A percentile compares a stretch with the other conserved stretches of the same genome.
These are phyloP conservation scores for Botryotinia calthae DNA, from an alignment of 2,329 filamentous ascomycete species.

Conservation along the genomic window DNA sequence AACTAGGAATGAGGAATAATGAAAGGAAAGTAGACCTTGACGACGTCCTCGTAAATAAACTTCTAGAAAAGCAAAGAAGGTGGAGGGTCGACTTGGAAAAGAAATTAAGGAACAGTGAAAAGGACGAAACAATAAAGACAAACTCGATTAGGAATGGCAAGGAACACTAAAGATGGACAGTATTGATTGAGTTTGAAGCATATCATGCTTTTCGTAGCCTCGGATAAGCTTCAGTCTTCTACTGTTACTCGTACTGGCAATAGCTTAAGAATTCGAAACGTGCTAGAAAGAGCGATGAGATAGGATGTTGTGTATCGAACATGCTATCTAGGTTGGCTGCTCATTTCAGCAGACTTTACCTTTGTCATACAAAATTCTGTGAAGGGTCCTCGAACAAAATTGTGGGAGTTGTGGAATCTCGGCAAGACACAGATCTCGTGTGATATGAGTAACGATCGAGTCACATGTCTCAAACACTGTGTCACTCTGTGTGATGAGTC, in stretches of 20 bases:
- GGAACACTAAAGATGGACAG: no score
- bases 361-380: not conserved
- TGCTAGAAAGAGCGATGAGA: not conserved
- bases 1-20: constrained; percentile 7
- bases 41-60: constrained; percentile 1
- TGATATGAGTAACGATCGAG: constrained; percentile 6
- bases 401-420: not conserved
- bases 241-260: not conserved
- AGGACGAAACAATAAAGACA: not conserved
- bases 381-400: not conserved
- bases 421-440: not conserved
- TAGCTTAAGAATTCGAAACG: no score
- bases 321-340: not conserved
- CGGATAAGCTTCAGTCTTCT: not conserved
- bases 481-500: not conserved
- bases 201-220: no score
- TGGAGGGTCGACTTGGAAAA: constrained; percentile 12
- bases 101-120: not conserved
- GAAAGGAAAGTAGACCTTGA: constrained; percentile 14
- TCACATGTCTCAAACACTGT: not conserved
- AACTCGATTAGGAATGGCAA: not conserved
- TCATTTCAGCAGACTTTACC: not conserved
- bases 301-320: not conserved
- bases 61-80: constrained; percentile 3
- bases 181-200: not conserved